Conservation (phyloP, 2,329 filamentous ascomycete genomes). For the Neopestalotiopsis sp. region DNA sequence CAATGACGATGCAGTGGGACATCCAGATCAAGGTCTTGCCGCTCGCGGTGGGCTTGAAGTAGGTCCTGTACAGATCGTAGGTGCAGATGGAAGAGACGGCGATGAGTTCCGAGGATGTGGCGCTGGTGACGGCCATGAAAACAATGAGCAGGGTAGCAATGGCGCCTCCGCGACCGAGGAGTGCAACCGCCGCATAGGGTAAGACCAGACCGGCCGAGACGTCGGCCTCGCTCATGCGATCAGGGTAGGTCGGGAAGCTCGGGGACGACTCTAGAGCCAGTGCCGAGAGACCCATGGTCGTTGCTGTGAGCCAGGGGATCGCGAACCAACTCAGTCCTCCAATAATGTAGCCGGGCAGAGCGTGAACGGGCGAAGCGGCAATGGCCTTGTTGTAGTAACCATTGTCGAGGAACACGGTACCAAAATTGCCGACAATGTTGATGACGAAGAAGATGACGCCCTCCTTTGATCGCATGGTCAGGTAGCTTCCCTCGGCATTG, state of each 20-base stretch:
- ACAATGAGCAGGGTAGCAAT: constrained; percentile 79
- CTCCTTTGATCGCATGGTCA: constrained; percentile 83
- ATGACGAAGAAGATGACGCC: constrained; percentile 92
- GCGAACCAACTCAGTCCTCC: constrained; percentile 91
- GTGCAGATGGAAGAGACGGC: constrained; percentile 88
- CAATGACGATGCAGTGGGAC: constrained; percentile 73
- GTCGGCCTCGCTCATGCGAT: constrained; percentile 74
- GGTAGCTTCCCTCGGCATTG: constrained; percentile 80
- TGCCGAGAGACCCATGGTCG: constrained; percentile 84
- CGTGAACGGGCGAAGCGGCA: constrained; percentile 82
- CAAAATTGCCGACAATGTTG: constrained; percentile 86
- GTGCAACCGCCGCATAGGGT: constrained; percentile 81
- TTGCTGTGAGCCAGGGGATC: constrained; percentile 88
- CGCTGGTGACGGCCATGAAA: constrained; percentile 89
- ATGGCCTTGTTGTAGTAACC: constrained; percentile 95
- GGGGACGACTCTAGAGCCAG: constrained; percentile 78
- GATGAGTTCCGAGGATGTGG: constrained; percentile 82
- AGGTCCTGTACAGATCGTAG: constrained; percentile 87
- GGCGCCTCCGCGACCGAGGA: constrained; percentile 83
- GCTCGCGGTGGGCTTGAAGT: constrained; percentile 78
- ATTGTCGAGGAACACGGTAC: constrained; percentile 84
- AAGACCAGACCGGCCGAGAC: constrained; percentile 84
- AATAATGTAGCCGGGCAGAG: constrained; percentile 85
- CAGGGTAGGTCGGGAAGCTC: constrained; percentile 73
- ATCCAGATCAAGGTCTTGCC: constrained; percentile 81